These are phyloP conservation scores for Globisporangium canariense DNA, from an alignment of 352 stramenopile species.

Conservation along the genomic window DNA sequence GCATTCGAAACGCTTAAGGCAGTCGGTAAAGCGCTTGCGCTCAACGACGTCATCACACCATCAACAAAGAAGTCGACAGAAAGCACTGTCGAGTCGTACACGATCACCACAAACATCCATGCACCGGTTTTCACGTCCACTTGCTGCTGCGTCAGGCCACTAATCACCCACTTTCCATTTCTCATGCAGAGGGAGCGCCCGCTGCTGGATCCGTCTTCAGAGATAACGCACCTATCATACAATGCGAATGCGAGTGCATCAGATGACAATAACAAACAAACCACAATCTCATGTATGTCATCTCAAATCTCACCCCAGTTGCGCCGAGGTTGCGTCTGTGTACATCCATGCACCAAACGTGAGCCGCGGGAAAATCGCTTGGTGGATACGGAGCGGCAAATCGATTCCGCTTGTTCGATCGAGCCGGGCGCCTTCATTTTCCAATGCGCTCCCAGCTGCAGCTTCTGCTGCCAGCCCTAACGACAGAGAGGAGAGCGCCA, in stretches of 20 bases:
- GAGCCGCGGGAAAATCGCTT: neutral
- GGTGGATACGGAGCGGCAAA: neutral
- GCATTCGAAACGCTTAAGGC: neutral
- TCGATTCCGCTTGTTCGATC: neutral
- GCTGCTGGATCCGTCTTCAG: conserved; percentile 32
- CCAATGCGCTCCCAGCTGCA: neutral
- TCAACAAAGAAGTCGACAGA: conserved; percentile 23
- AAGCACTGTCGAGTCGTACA: conserved; percentile 26
- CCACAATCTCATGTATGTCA: neutral
- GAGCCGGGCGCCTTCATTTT: neutral
- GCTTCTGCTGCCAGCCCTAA: neutral
- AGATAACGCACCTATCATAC: conserved; percentile 37
- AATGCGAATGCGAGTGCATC: neutral
- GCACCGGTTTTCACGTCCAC: conserved; percentile 13
- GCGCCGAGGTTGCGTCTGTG: neutral
- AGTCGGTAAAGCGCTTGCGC: neutral
- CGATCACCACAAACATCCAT: conserved; percentile 42
- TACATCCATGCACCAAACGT: neutral
- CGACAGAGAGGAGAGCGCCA: neutral
- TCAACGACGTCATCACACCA: conserved; percentile 6
- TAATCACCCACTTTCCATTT: conserved; percentile 30
- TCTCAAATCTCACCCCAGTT: neutral
- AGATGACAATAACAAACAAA: neutral
- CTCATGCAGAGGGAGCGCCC: conserved; percentile 41
- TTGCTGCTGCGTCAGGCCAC: conserved; percentile 7